Percentiles rank a stretch among this genome's conserved stretches.
Conservation (phyloP, 2,329 filamentous ascomycete genomes). For the Aspergillus sergii region DNA sequence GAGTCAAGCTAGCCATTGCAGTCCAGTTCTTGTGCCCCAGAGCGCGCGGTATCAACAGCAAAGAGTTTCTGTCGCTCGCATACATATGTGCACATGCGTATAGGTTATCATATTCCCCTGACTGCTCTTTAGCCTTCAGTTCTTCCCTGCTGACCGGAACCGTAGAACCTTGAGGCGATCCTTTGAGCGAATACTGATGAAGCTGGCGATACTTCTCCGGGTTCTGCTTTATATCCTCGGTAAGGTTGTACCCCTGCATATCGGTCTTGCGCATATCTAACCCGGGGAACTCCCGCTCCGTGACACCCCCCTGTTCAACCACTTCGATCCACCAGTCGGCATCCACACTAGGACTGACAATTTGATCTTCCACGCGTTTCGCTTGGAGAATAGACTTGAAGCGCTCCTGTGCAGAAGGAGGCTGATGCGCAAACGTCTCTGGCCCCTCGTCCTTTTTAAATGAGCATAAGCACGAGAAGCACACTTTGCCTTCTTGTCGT, state of each 20-base stretch:
- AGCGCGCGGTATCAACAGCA: constrained; percentile 56
- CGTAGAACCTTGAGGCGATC: constrained; percentile 38
- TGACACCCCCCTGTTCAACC: constrained; percentile 28
- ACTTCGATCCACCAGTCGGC: constrained; percentile 39
- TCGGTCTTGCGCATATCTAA: constrained; percentile 56
- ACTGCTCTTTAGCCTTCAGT: constrained; percentile 26
- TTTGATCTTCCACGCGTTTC: constrained; percentile 37
- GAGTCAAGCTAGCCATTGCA: constrained; percentile 51
- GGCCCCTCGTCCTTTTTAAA: constrained; percentile 52
- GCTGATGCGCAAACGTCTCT: constrained; percentile 34
- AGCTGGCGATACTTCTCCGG: constrained; percentile 46
- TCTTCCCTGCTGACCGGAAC: constrained; percentile 20
- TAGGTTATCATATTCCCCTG: constrained; percentile 51
- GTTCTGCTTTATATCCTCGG: constrained; percentile 25
- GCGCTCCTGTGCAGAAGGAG: constrained; percentile 28
- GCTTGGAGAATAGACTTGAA: constrained; percentile 34
- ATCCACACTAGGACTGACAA: constrained; percentile 38
- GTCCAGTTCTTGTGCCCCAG: constrained; percentile 45
- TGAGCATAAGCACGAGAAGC: constrained; percentile 56
- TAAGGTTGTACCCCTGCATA: constrained; percentile 53
- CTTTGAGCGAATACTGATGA: constrained; percentile 50
- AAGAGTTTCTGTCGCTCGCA: constrained; percentile 58
- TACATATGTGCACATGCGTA: constrained; percentile 62
- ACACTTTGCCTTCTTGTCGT: constrained; percentile 51
- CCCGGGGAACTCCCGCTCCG: constrained; percentile 40